Evolutionary conservation across 495 filamentous ascomycete species (phyloP).

Genomic region (Chaetomium fimeti): DNA sequence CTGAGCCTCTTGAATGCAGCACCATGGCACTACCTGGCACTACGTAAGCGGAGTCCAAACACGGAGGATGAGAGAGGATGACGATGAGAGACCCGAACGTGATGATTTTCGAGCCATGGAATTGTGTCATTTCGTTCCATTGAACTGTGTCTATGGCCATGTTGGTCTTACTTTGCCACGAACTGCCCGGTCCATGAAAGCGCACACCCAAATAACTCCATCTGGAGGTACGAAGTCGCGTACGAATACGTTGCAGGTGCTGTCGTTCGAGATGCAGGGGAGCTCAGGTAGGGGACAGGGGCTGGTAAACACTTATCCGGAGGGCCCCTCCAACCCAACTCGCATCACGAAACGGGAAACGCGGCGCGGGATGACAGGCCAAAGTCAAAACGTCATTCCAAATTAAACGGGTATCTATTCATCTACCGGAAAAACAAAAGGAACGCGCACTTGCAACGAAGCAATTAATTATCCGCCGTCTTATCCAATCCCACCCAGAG

Average conservation of each 20-base stretch:
- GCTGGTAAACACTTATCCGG: constrained; percentile 15
- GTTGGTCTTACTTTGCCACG: too few relatives aligned
- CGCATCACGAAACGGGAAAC: neutral
- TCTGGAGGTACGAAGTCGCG: too few relatives aligned
- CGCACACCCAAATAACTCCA: too few relatives aligned
- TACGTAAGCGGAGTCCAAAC: neutral
- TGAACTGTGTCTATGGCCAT: too few relatives aligned
- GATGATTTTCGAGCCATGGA: too few relatives aligned
- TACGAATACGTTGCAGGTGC: too few relatives aligned
- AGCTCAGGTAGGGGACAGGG: neutral
- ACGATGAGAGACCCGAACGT: too few relatives aligned
- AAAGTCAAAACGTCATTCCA: neutral
- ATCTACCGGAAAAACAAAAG: constrained; percentile 16
- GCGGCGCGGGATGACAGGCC: neutral
- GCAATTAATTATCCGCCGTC: neutral
- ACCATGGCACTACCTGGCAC: neutral
- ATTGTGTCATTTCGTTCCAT: too few relatives aligned
- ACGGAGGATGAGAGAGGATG: neutral
- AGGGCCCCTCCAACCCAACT: neutral
- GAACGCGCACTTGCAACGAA: neutral
- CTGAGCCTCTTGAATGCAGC: neutral
- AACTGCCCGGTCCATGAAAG: too few relatives aligned
- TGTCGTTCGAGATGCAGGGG: neutral
- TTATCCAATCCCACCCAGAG: neutral
- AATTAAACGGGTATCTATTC: constrained; percentile 6